Base-by-base conservation (phyloP, 192 early-diverging fungal genomes). In the Backusella psychrophila region DNA sequence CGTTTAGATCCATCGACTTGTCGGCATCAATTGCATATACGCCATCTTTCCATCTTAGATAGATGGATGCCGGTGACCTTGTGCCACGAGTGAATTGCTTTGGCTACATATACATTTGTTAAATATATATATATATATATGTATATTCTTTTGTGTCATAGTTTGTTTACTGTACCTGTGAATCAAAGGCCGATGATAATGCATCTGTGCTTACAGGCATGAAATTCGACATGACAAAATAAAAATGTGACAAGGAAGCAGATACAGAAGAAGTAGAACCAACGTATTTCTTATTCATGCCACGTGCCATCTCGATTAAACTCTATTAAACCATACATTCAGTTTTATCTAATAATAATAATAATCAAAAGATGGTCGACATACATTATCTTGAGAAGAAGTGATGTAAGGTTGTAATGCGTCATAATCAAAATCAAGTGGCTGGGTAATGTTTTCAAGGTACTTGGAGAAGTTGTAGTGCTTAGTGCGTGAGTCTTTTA, bases 221-320 rank as follows among this genome's bases (percentile, higher is more conserved):
- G 65, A 89, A 85, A 8, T 85, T 84, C 2, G 94, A 91, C 23
- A 97, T 82, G 41, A 87, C 76, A 76, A 92, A 93, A 71, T 94
- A 94, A 65, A 95, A 78, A 21, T 97, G 93, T 3, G 94, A 89
- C 3, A 98, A 78, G 2, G 91, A 77, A 15, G 88, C 80, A 26
- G 93, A 93, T 77, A 95, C 91, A 4, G 95, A 96, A 17, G 96
- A 97, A 1, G 96, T 98, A n/a, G 96, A 97, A 17, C 94, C 92
- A 26, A 90, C 85, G 85, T 92, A 98, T 71, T 81, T 84, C 71
- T 79, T 77, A 0, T 85, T 82, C 44, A 85, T 76, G 3, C 77
- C 31, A 23, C 78, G 80, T 0, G 94, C 90, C 76, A 90, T 81
- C 0, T 80, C 73, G 21, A 85, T 78, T 36, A 94, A 76, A 15